phyloP scores from a whole-genome alignment of 2,329 filamentous ascomycete genomes.

The Verticillium isaacii region DNA sequence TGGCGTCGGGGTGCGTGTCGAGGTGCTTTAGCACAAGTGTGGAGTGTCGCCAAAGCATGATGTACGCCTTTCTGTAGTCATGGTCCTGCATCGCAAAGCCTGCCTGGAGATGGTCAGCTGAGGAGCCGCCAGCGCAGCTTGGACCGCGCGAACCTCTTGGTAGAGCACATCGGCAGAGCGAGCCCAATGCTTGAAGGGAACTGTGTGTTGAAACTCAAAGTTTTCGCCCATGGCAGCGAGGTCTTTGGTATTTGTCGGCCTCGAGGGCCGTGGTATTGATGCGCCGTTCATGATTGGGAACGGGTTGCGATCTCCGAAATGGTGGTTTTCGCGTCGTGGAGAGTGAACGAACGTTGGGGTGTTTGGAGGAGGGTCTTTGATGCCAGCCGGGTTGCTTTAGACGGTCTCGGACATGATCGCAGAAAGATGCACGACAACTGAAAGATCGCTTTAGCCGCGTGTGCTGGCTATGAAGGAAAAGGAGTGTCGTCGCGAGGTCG shows the following conservation, averaged over 20 bases:
- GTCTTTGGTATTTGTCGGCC: conserved; percentile 70
- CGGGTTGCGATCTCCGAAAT: not conserved
- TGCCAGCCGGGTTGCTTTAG: not conserved
- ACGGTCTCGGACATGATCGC: not conserved
- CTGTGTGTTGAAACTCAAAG: conserved; percentile 74
- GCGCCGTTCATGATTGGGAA: conserved; percentile 19
- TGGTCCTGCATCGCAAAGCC: conserved; percentile 80
- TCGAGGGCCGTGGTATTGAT: conserved; percentile 28
- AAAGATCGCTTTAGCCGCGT: not conserved
- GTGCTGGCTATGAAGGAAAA: too few species aligned
- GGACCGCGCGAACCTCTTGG: conserved; percentile 62
- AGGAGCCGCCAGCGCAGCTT: not conserved
- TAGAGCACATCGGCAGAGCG: conserved; percentile 74
- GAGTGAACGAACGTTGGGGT: too few species aligned
- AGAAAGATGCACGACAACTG: not conserved
- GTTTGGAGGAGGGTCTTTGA: not conserved
- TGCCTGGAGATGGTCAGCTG: conserved; percentile 50
- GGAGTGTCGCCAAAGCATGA: conserved; percentile 87
- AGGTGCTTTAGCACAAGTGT: conserved; percentile 76
- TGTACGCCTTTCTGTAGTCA: conserved; percentile 82
- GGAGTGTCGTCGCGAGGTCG: not conserved
- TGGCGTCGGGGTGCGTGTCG: conserved; percentile 69
- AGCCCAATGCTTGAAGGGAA: conserved; percentile 77
- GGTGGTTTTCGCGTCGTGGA: not conserved
- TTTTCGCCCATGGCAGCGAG: conserved; percentile 70